Percentiles rank a stretch among this genome's conserved stretches.
Evolutionary conservation across 2,329 filamentous ascomycete species (phyloP).

Genomic region (Ascochyta pisi): DNA sequence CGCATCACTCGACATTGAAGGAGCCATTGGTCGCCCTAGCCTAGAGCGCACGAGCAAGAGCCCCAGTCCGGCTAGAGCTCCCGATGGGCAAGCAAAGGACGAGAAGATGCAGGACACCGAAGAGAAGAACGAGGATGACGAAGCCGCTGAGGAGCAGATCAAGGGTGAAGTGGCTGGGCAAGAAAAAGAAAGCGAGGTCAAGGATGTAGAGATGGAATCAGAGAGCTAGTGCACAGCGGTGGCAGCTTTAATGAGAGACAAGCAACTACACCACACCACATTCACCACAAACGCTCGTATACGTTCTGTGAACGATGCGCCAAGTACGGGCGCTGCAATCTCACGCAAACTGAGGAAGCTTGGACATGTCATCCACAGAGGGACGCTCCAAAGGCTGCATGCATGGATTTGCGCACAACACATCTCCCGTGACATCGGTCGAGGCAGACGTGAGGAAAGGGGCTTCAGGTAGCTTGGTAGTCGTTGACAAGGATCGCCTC

Average conservation of each 20-base stretch:
- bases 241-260: neutral
- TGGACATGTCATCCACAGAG: neutral
- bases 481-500: neutral
- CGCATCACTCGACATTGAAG: constrained; percentile 47
- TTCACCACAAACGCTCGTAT: neutral
- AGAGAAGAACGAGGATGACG: constrained; percentile 24
- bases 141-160: constrained; percentile 19
- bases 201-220: constrained; percentile 35
- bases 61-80: constrained; percentile 21
- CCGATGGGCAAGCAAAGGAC: constrained; percentile 20
- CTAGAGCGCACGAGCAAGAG: constrained; percentile 38
- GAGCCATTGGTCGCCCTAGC: constrained; percentile 45
- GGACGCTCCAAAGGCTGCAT: neutral
- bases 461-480: neutral
- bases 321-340: neutral
- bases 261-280: neutral
- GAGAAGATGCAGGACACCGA: constrained; percentile 31
- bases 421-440: neutral
- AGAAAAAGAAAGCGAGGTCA: constrained; percentile 17
- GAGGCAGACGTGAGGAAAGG: neutral
- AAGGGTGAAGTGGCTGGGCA: constrained; percentile 23
- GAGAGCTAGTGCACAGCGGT: constrained; percentile 18
- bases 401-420: neutral
- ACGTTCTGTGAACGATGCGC: neutral
- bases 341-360: neutral